Evolutionary conservation across 495 filamentous ascomycete species (phyloP), one percentile per base, ranked within the genome.

Genomic region (Cryomyces minteri): DNA sequence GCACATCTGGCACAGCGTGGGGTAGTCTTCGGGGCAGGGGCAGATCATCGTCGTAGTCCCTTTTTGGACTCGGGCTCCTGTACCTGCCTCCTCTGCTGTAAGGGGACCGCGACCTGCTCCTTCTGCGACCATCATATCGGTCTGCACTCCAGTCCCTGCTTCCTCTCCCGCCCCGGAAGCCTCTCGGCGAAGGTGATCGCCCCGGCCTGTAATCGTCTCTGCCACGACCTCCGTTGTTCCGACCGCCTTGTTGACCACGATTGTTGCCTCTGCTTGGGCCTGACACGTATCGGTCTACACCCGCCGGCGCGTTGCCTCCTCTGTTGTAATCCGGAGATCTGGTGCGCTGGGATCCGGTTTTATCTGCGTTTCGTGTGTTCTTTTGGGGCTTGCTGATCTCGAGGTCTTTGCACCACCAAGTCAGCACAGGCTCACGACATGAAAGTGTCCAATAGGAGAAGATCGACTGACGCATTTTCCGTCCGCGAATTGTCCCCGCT

Each of bases 381-480:
- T 82, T 79, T 58, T 95, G 86, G 2, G 79, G 76, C 43, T 88
- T 92, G 1, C 88, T 93, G 34, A 95, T 78, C 59, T 98, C 90
- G 37, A 98, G 80, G 60, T 96, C 90, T 94, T 25, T 25, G 18
- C 18, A 25, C 18, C 54, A 11, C 31, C 9, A 36, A 18, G 42
- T 60, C 39, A 56, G 50, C 9, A 31, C 32, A 36, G 11, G 5
- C 32, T 18, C 25, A 12, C 36, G 4, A 11, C 2, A 1, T 18
- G 1, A 29, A 9, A 6, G 39, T 25, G 18, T 25, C 18, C 18
- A 25, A 25, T 25, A 25, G 18, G 18, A 25, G 18, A 2, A 25
- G 18, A 25, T 25, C 18, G 18, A 78, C 88, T 77, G 72, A 95
- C 88, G 85, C 56, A 98, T 93, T 62, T 82, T 85, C 44, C 86